A percentile compares a stretch with the other conserved stretches of the same genome.
phyloP scores from a whole-genome alignment of 371 early-diverging fungal genomes.

The Mortierella sp. region DNA sequence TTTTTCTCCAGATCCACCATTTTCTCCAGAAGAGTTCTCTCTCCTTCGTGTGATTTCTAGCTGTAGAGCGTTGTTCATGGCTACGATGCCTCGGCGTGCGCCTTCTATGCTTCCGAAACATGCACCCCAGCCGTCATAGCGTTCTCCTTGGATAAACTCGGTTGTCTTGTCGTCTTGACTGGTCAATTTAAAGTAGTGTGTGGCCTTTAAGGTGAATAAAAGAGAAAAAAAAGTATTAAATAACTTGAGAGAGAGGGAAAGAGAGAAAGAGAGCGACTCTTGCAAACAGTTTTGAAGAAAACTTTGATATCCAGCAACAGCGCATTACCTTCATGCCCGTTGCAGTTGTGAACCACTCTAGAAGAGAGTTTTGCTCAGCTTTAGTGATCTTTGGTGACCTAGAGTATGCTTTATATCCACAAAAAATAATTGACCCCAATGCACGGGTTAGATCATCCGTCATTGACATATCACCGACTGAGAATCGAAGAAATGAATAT shows the following conservation, averaged over 20 bases:
- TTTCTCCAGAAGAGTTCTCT: neutral
- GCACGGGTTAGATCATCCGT: neutral
- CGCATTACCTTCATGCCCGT: slow-evolving; percentile 8
- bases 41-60: slow-evolving; percentile 26
- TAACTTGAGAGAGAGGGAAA: neutral
- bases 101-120: slow-evolving; percentile 22
- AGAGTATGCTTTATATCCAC: slow-evolving; percentile 10
- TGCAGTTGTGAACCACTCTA: slow-evolving; percentile 35
- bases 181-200: slow-evolving; percentile 46
- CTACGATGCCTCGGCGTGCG: slow-evolving; percentile 28
- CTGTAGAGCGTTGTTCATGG: slow-evolving; percentile 47
- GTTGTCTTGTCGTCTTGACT: slow-evolving; percentile 21
- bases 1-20: neutral
- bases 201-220: slow-evolving; percentile 14
- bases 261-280: no score
- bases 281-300: no score
- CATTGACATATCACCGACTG: neutral
- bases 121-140: slow-evolving; percentile 34
- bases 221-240: neutral
- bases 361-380: slow-evolving; percentile 24
- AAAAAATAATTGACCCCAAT: neutral
- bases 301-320: neutral
- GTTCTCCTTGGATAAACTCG: slow-evolving; percentile 46
- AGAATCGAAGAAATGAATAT: neutral
- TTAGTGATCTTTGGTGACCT: slow-evolving; percentile 40